phyloP scores from a whole-genome alignment of 352 stramenopile genomes.

The Saprolegnia diclina region DNA sequence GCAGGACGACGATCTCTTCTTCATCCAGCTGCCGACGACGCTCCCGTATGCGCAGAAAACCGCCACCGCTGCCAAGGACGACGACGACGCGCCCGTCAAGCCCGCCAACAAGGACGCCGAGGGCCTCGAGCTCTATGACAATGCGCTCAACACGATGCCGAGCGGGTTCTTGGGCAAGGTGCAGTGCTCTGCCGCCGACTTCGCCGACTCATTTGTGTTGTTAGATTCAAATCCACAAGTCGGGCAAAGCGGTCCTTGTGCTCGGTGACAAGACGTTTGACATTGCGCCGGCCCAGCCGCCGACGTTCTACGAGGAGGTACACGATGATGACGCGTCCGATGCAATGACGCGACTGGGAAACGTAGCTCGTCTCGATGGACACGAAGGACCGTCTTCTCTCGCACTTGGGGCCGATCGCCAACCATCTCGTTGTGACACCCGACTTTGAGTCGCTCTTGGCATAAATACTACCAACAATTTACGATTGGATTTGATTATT shows the following conservation, averaged over 20 bases:
- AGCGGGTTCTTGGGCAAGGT: constrained; percentile 82
- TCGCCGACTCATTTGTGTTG: not conserved
- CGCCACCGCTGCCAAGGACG: constrained; percentile 31
- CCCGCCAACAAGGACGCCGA: constrained; percentile 25
- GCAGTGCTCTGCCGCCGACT: not conserved
- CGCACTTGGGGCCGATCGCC: constrained; percentile 63
- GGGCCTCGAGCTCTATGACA: constrained; percentile 47
- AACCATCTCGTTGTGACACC: constrained; percentile 79
- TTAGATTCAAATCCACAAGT: constrained; percentile 78
- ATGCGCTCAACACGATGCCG: constrained; percentile 56
- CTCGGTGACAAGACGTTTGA: constrained; percentile 84
- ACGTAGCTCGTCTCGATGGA: constrained; percentile 58
- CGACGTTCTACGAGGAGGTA: constrained; percentile 76
- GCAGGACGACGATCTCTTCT: constrained; percentile 65
- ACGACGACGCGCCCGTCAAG: constrained; percentile 31
- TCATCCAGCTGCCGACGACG: constrained; percentile 79
- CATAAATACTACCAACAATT: too few species aligned
- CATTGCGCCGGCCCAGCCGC: constrained; percentile 66
- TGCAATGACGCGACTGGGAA: not conserved
- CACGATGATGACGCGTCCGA: not conserved
- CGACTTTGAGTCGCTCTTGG: constrained; percentile 76
- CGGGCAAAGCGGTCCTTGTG: constrained; percentile 79
- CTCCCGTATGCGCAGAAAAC: constrained; percentile 66
- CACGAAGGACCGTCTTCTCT: constrained; percentile 59
- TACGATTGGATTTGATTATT: too few species aligned